A percentile compares a stretch with the other conserved stretches of the same genome.
phyloP scores from a whole-genome alignment of 2,329 filamentous ascomycete species.

The Pseudogymnoascus sp. region DNA sequence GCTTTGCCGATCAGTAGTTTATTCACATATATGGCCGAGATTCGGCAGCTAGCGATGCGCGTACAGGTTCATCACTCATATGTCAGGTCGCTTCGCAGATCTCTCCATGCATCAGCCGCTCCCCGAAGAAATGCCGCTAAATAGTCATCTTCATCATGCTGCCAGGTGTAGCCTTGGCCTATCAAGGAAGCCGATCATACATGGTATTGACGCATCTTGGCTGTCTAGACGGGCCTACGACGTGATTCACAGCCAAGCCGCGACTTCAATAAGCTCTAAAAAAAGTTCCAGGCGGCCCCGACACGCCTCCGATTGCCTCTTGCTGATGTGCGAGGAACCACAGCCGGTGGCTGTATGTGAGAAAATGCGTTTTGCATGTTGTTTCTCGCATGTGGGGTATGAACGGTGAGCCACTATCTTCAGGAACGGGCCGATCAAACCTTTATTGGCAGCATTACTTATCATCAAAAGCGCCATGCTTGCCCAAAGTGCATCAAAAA shows the following conservation, averaged over 20 bases:
- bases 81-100: background rate
- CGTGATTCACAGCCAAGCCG: background rate
- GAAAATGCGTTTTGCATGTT: background rate
- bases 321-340: background rate
- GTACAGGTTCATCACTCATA: background rate
- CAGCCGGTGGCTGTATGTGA: background rate
- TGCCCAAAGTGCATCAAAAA: background rate
- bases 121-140: conserved; percentile 1
- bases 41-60: background rate
- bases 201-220: background rate
- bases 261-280: background rate
- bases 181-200: background rate
- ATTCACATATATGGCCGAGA: background rate
- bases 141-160: conserved; percentile 44
- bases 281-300: background rate
- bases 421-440: background rate
- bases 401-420: background rate
- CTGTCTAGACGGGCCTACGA: background rate
- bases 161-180: conserved; percentile 28
- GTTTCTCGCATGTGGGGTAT: background rate
- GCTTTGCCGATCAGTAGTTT: background rate
- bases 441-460: background rate
- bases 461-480: background rate
- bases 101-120: background rate
- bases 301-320: background rate